phyloP scores from a whole-genome alignment of 2,329 filamentous ascomycete genomes.

The Parafenestella ontariensis region DNA sequence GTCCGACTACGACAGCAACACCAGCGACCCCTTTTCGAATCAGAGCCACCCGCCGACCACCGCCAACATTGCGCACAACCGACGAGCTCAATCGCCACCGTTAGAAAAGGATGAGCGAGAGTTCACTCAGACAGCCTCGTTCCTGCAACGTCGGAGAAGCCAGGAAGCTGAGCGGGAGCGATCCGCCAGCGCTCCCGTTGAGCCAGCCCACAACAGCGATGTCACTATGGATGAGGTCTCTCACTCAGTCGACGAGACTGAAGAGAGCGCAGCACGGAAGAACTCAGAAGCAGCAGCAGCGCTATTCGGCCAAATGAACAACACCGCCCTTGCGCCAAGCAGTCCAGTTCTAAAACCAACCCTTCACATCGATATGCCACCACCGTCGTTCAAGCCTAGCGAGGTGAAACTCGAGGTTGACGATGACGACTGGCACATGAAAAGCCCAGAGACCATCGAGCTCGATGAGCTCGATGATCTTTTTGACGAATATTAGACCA shows the following conservation, averaged over 20 bases:
- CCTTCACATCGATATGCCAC: slow-evolving; percentile 42
- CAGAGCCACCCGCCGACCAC: slow-evolving; percentile 51
- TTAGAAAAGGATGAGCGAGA: slow-evolving; percentile 95
- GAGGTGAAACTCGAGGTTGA: slow-evolving; percentile 41
- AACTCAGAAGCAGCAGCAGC: slow-evolving; percentile 58
- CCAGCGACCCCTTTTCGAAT: slow-evolving; percentile 66
- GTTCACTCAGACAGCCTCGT: slow-evolving; percentile 93
- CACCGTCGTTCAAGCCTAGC: slow-evolving; percentile 39
- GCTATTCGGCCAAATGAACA: slow-evolving; percentile 57
- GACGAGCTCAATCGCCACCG: slow-evolving; percentile 82
- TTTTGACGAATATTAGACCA: slow-evolving; percentile 72
- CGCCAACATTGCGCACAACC: slow-evolving; percentile 62
- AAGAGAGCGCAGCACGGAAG: slow-evolving; percentile 58
- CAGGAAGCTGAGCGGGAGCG: slow-evolving; percentile 50
- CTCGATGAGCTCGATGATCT: slow-evolving; percentile 92
- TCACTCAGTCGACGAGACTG: slow-evolving; percentile 52
- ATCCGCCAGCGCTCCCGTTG: slow-evolving; percentile 48
- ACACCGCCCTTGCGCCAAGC: slow-evolving; percentile 47
- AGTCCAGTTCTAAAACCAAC: slow-evolving; percentile 56
- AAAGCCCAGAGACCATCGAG: slow-evolving; percentile 86
- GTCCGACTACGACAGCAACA: slow-evolving; percentile 80
- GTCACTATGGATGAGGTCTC: slow-evolving; percentile 48
- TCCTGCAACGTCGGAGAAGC: slow-evolving; percentile 67
- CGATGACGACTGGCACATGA: slow-evolving; percentile 52
- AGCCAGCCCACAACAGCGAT: slow-evolving; percentile 37